Evolutionary conservation across 257 asterid species (phyloP), one percentile per base, ranked within the genome.

Genomic region (Salvia miltiorrhiza): DNA sequence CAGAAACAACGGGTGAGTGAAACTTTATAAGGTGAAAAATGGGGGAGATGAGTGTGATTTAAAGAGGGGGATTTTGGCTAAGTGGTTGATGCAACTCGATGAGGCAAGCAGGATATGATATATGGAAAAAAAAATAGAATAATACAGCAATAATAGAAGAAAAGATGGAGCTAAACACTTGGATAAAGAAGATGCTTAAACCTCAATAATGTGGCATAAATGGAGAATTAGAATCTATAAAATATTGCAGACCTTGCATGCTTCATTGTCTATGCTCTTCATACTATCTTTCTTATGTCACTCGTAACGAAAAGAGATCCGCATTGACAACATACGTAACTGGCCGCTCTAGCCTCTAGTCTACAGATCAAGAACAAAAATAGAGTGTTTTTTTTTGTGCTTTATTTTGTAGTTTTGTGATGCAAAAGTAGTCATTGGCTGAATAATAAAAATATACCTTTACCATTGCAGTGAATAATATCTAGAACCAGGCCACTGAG

Each of bases 141-240:
- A 73, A 82, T 76, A 48, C 76, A 45, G 66, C 86, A 85, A 81
- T 81, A 85, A 79, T 83, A 70, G 68, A 81, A 77, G 77, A 72
- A 75, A 74, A 81, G 40, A 75, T 78, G 66, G 61, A 71, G 77
- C 52, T 67, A 61, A 67, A 65, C 65, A 69, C 75, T 73, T 73
- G 76, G 82, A 70, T 75, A 79, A 65, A 43, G n/a, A 57, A 78
- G 86, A 83, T 85, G 88, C 90, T 83, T 87, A 77, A 37, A 63
- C 41, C 63, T 78, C 85, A 85, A 87, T 85, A 85, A 85, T 87
- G 79, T 60, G 74, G 73, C 76, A 77, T 73, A 73, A 82, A 80
- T 65, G 74, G 84, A 73, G 93, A 83, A 85, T 85, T 85, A 83
- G 90, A 87, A 87, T 81, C 82, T 77, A 45, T 58, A 12, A 10